Percentiles rank a stretch among this genome's conserved stretches.
Conservation (phyloP, 495 filamentous ascomycete species). For the Oidiodendron maius region DNA sequence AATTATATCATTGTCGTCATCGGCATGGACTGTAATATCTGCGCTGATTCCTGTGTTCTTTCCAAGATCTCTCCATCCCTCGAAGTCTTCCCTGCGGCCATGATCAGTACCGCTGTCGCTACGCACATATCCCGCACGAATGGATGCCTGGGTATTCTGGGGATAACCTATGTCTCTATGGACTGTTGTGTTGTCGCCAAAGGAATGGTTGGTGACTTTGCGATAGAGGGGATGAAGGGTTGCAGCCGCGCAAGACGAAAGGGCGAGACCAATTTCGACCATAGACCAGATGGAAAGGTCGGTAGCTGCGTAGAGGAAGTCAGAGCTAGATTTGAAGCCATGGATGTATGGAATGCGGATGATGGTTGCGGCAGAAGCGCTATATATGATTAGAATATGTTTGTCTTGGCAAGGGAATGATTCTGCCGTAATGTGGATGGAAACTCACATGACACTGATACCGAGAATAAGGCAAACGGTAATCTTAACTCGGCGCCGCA, state of each 20-base stretch:
- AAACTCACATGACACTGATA: conserved; percentile 26
- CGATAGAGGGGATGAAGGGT: conserved; percentile 34
- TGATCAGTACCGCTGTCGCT: not conserved
- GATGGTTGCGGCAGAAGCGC: conserved; percentile 32
- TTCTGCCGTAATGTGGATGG: conserved; percentile 31
- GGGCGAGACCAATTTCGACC: conserved; percentile 30
- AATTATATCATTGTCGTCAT: not conserved
- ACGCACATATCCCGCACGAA: not conserved
- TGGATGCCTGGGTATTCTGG: not conserved
- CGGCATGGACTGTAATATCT: not conserved
- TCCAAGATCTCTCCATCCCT: conserved; percentile 1
- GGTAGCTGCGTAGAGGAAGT: conserved; percentile 31
- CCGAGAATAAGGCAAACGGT: conserved; percentile 24
- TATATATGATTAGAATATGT: conserved; percentile 27
- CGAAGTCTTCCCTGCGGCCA: not conserved
- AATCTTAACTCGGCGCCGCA: conserved; percentile 22
- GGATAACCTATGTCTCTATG: not conserved
- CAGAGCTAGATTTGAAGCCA: conserved; percentile 17
- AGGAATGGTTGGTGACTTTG: not conserved
- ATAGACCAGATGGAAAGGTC: conserved; percentile 35
- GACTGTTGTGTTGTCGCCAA: not conserved
- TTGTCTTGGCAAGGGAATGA: conserved; percentile 20
- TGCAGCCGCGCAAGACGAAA: conserved; percentile 31
- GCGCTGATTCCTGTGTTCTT: not conserved
- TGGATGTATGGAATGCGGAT: conserved; percentile 33